Base-by-base conservation (phyloP, 192 early-diverging fungal species). In the Coemansia sp. region DNA sequence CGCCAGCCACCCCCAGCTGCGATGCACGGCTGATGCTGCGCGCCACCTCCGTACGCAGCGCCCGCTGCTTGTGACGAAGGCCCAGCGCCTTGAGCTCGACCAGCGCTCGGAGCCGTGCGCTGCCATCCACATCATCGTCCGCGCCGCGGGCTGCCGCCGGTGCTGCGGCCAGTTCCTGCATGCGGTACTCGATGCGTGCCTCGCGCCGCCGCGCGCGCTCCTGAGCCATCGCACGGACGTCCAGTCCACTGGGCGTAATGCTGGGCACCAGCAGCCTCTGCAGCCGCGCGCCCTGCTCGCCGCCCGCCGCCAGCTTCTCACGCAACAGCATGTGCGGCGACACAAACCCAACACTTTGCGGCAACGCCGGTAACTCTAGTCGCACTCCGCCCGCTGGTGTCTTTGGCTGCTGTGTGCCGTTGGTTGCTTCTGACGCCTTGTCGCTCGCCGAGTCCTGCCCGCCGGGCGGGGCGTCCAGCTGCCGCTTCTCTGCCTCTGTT, bases 61-160 rank as follows among this genome's bases (percentile, higher is more conserved):
- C 62, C 49, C 79, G 81, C 65, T 94, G 92, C 60, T 86, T 86
- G 33, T 84, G 76, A 32, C 88, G 62, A 30, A 98, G 66, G 34
- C 80, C 71, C 22, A 98, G 75, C 9, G 82, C 67, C 68, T 95
- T 96, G 54, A 95, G 71, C 76, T 98, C 95, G 40, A 94, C 88
- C 7, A 90, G 55, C 8, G 88, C 87, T 44, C 80, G 77, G 2
- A 94, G 51, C 47, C 92, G 90, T 18, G 77, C 57, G 40, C 80
- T 78, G 8, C 73, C 60, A 8, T 41, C 56, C 11, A 56, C 26
- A 35, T 47, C 65, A n/a, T 54, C 44, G 4, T 53, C 37, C 51
- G 82, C 81, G 56, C 84, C 82, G 23, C 81, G 60, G 22, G 90
- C 53, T 38, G 76, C 85, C 38, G 76, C 78, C 3, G 85, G 85